Conservation (phyloP, 176 grass and related monocot genomes). For the Ensete ventricosum region DNA sequence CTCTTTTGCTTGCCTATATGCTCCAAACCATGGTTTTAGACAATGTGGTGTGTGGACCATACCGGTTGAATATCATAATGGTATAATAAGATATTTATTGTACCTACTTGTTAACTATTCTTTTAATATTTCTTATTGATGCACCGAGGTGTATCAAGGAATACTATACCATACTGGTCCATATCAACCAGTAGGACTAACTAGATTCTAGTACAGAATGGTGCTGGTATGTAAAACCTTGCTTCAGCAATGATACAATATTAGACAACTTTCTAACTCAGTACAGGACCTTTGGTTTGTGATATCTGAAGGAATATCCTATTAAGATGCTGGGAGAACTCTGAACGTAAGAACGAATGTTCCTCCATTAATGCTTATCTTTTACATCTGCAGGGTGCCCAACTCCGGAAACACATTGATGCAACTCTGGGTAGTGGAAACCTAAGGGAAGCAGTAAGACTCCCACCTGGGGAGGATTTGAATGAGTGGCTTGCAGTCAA, state of each 20-base stretch:
- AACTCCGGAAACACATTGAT: conserved; percentile 92
- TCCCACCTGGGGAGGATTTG: conserved; percentile 95
- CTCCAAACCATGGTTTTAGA: too few relatives aligned
- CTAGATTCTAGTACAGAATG: neutral
- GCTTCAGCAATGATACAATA: neutral
- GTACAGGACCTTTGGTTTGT: neutral
- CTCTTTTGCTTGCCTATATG: too few relatives aligned
- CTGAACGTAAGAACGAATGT: neutral
- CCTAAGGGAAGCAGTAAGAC: conserved; percentile 93
- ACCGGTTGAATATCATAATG: too few relatives aligned
- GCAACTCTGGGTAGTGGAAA: conserved; percentile 97
- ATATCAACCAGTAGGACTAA: neutral
- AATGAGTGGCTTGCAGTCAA: conserved; percentile 99
- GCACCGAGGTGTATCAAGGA: too few relatives aligned
- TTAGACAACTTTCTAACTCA: neutral
- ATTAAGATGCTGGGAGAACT: neutral
- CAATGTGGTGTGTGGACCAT: too few relatives aligned
- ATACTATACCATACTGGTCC: too few relatives aligned
- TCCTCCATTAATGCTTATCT: neutral
- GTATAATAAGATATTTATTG: too few relatives aligned
- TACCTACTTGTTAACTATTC: too few relatives aligned
- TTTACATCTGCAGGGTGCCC: conserved; percentile 63
- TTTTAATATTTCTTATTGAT: too few relatives aligned
- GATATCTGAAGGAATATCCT: neutral
- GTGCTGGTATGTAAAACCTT: neutral